Evolutionary conservation across 108 stramenopile genomes (phyloP), one percentile per base, ranked within the genome.

Genomic region (Cyclotella distinguenda): DNA sequence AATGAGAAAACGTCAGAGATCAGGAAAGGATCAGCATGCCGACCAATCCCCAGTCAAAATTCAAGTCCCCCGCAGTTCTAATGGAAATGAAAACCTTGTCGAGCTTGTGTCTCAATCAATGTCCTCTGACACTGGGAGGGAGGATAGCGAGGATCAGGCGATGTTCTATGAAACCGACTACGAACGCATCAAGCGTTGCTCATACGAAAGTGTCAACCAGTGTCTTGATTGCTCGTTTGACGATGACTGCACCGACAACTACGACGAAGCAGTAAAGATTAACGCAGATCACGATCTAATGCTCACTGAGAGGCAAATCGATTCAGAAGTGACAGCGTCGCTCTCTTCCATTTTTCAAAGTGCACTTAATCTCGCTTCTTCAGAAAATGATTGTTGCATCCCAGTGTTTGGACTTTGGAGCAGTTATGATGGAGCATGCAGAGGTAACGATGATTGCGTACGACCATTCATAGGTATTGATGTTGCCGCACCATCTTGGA

Each of bases 321-420:
- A 72, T 40, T 18, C 18, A 0, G 70, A 78, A 60, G 70, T 51
- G 26, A 53, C 57, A 15, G 55, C 77, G 35, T 43, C 64, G 1
- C 51, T 73, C 1, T 45, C 58, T 18, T 47, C 71, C 6, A 31
- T 78, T 15, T 59, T 93, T 31, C 91, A 93, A 74, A 88, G 81
- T 15, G 79, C 88, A 12, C 47, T 93, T 52, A 89, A 89, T 62
- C 51, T 70, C 34, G 91, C 91, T 9, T 72, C 76, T 8, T 47
- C 78, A 9, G 81, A 83, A 45, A 82, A 79, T 54, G 74, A 82
- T 18, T 89, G 85, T 52, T 45, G 66, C 33, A 85, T 93, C 42
- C 91, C 91, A 16, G 80, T 79, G 42, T 86, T 93, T 82, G 91
- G 91, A 18, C 51, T 87, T 13, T 93, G 91, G 91, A 87, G 87